Evolutionary conservation across 768 basidiomycete species (phyloP), one percentile per base, ranked within the genome.

Genomic region (Trametes cingulata): DNA sequence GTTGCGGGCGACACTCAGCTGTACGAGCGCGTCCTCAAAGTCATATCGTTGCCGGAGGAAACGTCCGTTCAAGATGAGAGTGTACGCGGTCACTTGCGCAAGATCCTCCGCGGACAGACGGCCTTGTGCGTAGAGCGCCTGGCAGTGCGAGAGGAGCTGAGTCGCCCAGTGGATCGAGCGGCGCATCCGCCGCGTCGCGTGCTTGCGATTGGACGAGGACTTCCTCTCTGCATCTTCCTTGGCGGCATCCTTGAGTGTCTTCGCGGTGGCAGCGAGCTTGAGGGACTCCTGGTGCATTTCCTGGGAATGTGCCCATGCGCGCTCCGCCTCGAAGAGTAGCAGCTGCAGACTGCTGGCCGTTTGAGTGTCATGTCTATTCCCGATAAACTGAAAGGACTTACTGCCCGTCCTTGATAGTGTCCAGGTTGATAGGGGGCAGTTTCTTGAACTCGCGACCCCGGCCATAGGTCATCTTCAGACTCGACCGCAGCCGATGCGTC

Each of bases 381-480:
- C 0, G n/a, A 5, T 15, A 27, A 7, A 15, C 7, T 6, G 5
- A 37, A 20, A 1, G 1, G n/a, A 76, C 88, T 73, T 70, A 96
- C 95, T 95, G 90, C 75, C 88, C 91, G 65, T 93, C 91, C 71
- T 86, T 90, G 63, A 91, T 80, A 52, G 75, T 81, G n/a, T 90
- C 90, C 6, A 82, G 72, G 19, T 80, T 83, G 50, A 95, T 68
- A 5, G 84, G 74, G 8, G 92, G 84, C 22, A 88, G 71, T 67
- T 90, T 92, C 77, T 93, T 96, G 80, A 93, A 98, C 47, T 93
- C 91, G 65, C 87, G 87, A 22, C 91, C 91, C 70, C 90, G 92
- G 29, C 93, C 93, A 66, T 95, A 91, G 17, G 90, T 91, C 78
- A 87, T 83, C 70, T 91, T 93, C 49, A 95, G 82, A 1, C 85